Percentiles rank a stretch among this genome's conserved stretches.
Evolutionary conservation across 176 grass and related monocot genomes (phyloP).

Genomic region (Raddia guianensis): DNA sequence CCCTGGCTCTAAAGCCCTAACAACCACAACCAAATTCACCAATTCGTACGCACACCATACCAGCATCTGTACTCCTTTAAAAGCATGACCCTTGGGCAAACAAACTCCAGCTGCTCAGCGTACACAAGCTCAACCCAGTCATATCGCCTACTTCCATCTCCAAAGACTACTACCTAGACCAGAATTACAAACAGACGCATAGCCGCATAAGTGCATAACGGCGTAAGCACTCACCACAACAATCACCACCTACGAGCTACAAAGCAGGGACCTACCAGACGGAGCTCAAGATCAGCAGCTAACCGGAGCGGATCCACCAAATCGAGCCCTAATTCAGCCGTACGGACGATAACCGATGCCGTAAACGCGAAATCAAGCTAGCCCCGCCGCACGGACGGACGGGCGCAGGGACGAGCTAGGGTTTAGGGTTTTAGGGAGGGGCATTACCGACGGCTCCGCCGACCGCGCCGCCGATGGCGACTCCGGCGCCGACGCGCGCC

Average conservation of each 20-base stretch:
- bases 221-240: not conserved
- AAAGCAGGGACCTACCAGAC: not conserved
- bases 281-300: conserved; percentile 4
- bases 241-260: not conserved
- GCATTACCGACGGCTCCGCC: conserved; percentile 83
- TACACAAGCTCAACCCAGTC: not conserved
- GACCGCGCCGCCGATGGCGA: conserved; percentile 68
- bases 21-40: conserved; percentile 16
- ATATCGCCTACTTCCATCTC: not conserved
- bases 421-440: conserved; percentile 47
- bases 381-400: not conserved
- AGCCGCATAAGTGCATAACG: not conserved
- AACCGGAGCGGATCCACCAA: not conserved
- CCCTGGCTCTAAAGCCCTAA: not conserved
- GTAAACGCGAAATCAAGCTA: not conserved
- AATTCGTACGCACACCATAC: not conserved
- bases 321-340: not conserved
- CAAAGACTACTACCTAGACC: not conserved
- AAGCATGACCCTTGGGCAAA: not conserved
- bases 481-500: conserved; percentile 76
- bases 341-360: not conserved
- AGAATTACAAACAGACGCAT: conserved; percentile 6
- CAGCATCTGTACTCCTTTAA: not conserved
- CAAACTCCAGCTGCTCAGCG: conserved; percentile 20
- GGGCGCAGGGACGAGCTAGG: conserved; percentile 20